Base-by-base conservation (phyloP, 805 yeast species). In the Ogataea pini region DNA sequence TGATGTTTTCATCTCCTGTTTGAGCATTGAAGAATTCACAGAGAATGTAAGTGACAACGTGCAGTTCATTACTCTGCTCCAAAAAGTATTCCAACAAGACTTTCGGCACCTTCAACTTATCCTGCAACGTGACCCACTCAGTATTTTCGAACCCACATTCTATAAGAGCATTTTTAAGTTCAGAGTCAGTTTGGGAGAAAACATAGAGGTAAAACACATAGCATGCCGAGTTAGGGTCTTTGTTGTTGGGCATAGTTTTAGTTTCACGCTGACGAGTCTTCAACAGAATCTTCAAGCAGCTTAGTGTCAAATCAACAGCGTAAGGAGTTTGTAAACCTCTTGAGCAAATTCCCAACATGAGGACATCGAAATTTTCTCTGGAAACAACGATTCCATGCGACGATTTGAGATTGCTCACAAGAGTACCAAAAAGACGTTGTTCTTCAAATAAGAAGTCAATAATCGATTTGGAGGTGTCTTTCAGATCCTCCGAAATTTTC, bases 281-380 rank as follows among this genome's bases (percentile, higher is more conserved):
- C 59, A 79, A 74, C 19, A 79, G 62, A 0, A 64, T 58, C 42
- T 69, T 70, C 55, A 84, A 58, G 19, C 78, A 70, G 1, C 65
- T 68, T 28, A 79, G 59, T 0, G 87, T 76, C 2, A 73, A 67
- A 8, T 72, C 75, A 48, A 76, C 77, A 17, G 83, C 71, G 47
- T 78, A 81, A 7, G 89, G 80, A 7, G 80, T 65, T 31, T 78
- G 75, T 34, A 85, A 63, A 0, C 91, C 92, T 58, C 77, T 82
- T 3, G 78, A 69, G 16, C 79, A 64, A 17, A 77, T 58, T 37
- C 71, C 69, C 25, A 80, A 62, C 29, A 85, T 60, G 16, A 79
- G 70, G 24, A 73, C 71, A 47, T 83, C 81, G 54, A 84, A 75
- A 57, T 78, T 82, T 2, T 68, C 68, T 27, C 61, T 62, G 0